Base-by-base conservation (phyloP, 2,329 filamentous ascomycete species). In the Didymella pinodella region DNA sequence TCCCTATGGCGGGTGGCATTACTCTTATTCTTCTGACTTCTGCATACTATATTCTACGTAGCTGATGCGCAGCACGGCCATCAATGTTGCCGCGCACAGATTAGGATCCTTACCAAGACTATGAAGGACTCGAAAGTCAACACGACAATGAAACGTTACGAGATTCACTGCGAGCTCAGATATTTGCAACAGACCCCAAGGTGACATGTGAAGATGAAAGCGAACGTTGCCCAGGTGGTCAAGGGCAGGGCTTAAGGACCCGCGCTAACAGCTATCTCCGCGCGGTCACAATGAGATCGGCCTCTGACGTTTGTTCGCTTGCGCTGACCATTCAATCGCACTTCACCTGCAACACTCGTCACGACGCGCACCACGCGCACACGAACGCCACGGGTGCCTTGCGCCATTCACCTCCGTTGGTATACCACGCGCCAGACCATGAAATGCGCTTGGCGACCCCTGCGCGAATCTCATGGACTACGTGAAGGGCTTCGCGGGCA, bases 21-120 rank as follows among this genome's bases (percentile, higher is more conserved):
- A 43, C 34, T 47, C 25, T 59, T 51, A 52, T 64, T 61, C 41
- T 63, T 65, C 47, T 54, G 52, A 59, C 55, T 66, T 56, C 59
- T 54, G 47, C 36, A 61, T 57, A 56, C 38, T 72, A 68, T 72
- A 72, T 69, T 68, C 56, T 72, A 72, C 55, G 67, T 63, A 53
- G 41, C 65, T 63, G 52, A 26, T 36, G 49, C 43, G 52, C 41
- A 44, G 41, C 45, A 61, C 59, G 59, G 51, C 55, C 58, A 62
- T 61, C 60, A 41, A 50, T 41, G 40, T 40, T 38, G 40, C n/a
- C 28, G 46, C 32, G 36, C 28, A 22, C 40, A 54, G 51, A 32
- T 47, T 22, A 28, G 34, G 38, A 43, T 40, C 29, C 32, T 45
- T 31, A 54, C 18, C 32, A 47, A 44, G 41, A 47, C 32, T 31